Evolutionary conservation across 352 stramenopile genomes (phyloP), one percentile per base, ranked within the genome.

Genomic region (Pythium plurisporium): DNA sequence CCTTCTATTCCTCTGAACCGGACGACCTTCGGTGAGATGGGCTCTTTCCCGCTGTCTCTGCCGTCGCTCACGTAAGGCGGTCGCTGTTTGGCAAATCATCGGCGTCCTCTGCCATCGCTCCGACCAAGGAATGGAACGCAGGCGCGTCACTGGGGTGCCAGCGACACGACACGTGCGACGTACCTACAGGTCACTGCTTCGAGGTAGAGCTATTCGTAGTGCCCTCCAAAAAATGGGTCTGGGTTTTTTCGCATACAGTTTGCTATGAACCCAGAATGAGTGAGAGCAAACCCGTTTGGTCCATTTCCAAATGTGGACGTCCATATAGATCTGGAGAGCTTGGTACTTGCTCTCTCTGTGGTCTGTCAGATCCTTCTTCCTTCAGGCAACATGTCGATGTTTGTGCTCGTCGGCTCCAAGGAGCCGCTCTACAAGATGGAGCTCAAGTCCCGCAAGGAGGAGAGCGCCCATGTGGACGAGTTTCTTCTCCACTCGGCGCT

Each of bases 401-500:
- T 94, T 56, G 80, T 94, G 67, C 65, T 94, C 48, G 84, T 94
- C 38, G 84, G 84, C 59, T 91, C 81, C 17, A 94, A 85, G 66
- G 81, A 91, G 71, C 84, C 84, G 42, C 70, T 94, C 55, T 94
- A 94, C 62, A 91, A 89, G 76, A 86, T 91, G 74, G 81, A 94
- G 68, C 83, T 94, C 73, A 82, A 81, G 53, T 74, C 76, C 50
- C 73, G 84, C 17, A 80, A 81, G 31, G 86, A 95, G 37, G 83
- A 92, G 55, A 92, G 73, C 37, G 86, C 95, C 8, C 85, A 98
- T 60, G 91, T 98, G 54, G 97, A 98, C 69, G 96, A 99, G 69
- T 99, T 99, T 72, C 85, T 99, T 15, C 72, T 98, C n/a, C 95
- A 98, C 73, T 98, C 94, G n/a, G 87, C 94, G 43, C 73, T 99